These are phyloP conservation scores for Panaeolus cyanescens DNA, from an alignment of 768 basidiomycete species.

Conservation along the genomic window DNA sequence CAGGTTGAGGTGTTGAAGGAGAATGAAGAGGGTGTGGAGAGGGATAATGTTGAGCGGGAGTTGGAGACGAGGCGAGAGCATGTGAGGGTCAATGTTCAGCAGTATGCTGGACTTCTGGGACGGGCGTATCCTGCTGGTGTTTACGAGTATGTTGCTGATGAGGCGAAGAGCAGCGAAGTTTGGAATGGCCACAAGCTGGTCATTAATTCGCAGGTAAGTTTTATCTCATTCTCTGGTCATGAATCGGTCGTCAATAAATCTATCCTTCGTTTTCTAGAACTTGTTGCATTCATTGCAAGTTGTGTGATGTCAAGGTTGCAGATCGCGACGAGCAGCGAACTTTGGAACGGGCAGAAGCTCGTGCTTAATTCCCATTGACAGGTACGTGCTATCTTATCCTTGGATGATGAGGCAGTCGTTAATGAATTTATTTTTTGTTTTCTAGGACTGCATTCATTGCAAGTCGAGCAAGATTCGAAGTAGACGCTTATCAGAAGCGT, in stretches of 20 bases:
- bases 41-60: slow-evolving; percentile 42
- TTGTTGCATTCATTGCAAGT: too few relatives aligned
- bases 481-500: too few relatives aligned
- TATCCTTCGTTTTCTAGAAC: too few relatives aligned
- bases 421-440: too few relatives aligned
- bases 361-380: slow-evolving; percentile 99
- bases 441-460: slow-evolving; percentile 89
- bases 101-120: slow-evolving; percentile 88
- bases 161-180: slow-evolving; percentile 44
- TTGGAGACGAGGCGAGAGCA: slow-evolving; percentile 55
- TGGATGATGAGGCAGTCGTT: not conserved
- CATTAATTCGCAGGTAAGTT: too few relatives aligned
- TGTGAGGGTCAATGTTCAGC: slow-evolving; percentile 70
- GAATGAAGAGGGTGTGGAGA: slow-evolving; percentile 19
- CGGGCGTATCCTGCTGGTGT: slow-evolving; percentile 93
- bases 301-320: too few relatives aligned
- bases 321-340: too few relatives aligned
- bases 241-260: too few relatives aligned
- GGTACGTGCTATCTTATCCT: slow-evolving; percentile 39
- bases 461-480: slow-evolving; percentile 75
- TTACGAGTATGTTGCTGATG: slow-evolving; percentile 86
- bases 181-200: slow-evolving; percentile 83
- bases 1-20: too few relatives aligned
- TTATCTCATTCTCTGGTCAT: too few relatives aligned
- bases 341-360: too few relatives aligned